Percentiles rank a stretch among this genome's conserved stretches.
Evolutionary conservation across 2,329 filamentous ascomycete genomes (phyloP).

Genomic region (Cytospora paraplurivora): DNA sequence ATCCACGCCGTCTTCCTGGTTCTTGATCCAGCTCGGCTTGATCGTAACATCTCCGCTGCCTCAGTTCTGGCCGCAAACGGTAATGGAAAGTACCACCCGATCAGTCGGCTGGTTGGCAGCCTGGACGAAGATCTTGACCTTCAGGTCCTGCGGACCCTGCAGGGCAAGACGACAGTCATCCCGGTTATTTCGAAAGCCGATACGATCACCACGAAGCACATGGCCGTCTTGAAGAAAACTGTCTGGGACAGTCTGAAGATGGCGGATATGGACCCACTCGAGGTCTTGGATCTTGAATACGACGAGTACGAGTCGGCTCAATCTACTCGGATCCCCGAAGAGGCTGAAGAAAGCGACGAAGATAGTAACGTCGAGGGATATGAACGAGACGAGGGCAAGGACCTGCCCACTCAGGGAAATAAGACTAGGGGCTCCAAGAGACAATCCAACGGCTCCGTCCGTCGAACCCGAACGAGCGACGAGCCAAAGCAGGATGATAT

Average conservation of each 20-base stretch:
- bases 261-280: constrained; percentile 83
- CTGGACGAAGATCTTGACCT: constrained; percentile 89
- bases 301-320: constrained; percentile 63
- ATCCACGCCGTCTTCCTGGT: constrained; percentile 95
- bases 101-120: constrained; percentile 59
- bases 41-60: constrained; percentile 74
- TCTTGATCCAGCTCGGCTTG: constrained; percentile 83
- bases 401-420: constrained; percentile 40
- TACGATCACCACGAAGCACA: constrained; percentile 92
- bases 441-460: constrained; percentile 49
- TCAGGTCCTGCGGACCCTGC: constrained; percentile 82
- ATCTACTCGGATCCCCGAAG: constrained; percentile 57
- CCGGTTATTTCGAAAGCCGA: constrained; percentile 96
- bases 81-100: constrained; percentile 50
- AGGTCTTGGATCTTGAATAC: constrained; percentile 80
- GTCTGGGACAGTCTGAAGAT: constrained; percentile 88
- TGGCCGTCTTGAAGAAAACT: constrained; percentile 86
- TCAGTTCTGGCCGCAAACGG: constrained; percentile 55
- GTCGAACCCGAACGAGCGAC: constrained; percentile 48
- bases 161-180: constrained; percentile 93
- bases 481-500: constrained; percentile 52
- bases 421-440: constrained; percentile 44
- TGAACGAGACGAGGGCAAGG: constrained; percentile 38
- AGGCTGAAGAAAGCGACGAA: constrained; percentile 36
- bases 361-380: constrained; percentile 37